Conservation (phyloP, 192 early-diverging fungal genomes). For the Geranomyces michiganensis region DNA sequence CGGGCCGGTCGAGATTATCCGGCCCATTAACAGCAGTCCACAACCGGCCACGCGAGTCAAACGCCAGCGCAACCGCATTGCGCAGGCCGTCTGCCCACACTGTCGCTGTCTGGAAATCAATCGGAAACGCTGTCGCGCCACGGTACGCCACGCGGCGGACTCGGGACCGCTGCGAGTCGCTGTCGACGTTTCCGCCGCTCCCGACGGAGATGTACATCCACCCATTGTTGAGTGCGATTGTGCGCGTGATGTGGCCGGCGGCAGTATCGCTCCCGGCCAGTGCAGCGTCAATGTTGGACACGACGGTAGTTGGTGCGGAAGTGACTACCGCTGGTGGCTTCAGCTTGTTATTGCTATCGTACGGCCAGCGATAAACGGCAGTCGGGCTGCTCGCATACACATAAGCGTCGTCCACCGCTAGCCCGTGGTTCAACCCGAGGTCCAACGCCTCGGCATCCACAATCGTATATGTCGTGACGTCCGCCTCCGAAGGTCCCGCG, state of each 20-base stretch:
- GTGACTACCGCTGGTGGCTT: background rate
- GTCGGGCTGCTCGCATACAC: conserved; percentile 37
- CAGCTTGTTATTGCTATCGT: background rate
- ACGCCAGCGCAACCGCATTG: conserved; percentile 41
- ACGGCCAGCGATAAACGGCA: conserved; percentile 39
- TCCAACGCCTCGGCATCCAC: conserved; percentile 17
- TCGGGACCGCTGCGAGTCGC: conserved; percentile 24
- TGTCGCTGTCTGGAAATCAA: conserved; percentile 22
- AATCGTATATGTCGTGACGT: conserved; percentile 4
- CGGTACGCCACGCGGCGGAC: conserved; percentile 35
- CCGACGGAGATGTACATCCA: conserved; percentile 42
- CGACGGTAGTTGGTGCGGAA: conserved; percentile 19
- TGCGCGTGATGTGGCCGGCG: conserved; percentile 38
- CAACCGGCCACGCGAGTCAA: conserved; percentile 27
- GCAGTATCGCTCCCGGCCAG: conserved; percentile 5
- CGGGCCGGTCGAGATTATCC: conserved; percentile 34
- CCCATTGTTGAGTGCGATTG: conserved; percentile 20
- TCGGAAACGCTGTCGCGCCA: background rate
- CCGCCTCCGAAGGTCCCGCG: background rate
- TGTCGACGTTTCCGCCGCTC: conserved; percentile 39
- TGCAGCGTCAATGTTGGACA: conserved; percentile 39
- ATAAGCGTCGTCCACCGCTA: conserved; percentile 28
- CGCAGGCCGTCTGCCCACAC: conserved; percentile 47
- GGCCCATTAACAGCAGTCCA: conserved; percentile 51
- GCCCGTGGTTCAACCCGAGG: conserved; percentile 36